phyloP scores from a whole-genome alignment of 78 protist genomes.

The Cavenderia fasciculata region DNA sequence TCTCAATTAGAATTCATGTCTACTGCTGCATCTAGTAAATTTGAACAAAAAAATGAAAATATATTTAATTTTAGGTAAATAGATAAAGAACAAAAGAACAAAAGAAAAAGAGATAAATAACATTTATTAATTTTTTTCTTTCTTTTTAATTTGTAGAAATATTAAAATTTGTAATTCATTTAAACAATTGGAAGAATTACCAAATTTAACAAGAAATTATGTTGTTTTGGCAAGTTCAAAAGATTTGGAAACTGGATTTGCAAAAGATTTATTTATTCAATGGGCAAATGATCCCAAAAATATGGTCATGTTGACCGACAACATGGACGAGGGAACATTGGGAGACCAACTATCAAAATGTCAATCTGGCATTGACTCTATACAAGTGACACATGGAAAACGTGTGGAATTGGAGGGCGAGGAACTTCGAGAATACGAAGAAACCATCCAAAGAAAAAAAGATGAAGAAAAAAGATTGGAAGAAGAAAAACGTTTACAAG shows the following conservation, averaged over 20 bases:
- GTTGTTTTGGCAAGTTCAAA: slow-evolving; percentile 44
- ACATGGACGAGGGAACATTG: slow-evolving; percentile 9
- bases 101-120: no score
- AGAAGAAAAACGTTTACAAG: slow-evolving; percentile 13
- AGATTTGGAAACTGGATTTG: slow-evolving; percentile 58
- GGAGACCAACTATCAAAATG: neutral
- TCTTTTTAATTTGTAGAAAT: no score
- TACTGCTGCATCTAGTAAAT: slow-evolving; percentile 2
- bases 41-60: slow-evolving; percentile 60
- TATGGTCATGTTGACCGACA: slow-evolving; percentile 45
- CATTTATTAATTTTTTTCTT: no score
- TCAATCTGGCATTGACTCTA: neutral
- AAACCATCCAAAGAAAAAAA: neutral
- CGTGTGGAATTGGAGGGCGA: slow-evolving; percentile 46
- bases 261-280: slow-evolving; percentile 48
- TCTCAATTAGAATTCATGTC: slow-evolving; percentile 90
- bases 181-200: neutral
- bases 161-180: slow-evolving; percentile 21
- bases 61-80: slow-evolving; percentile 49
- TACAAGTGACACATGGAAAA: neutral
- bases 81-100: no score
- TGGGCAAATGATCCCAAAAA: slow-evolving; percentile 53
- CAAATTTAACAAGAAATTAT: neutral
- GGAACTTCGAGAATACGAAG: slow-evolving; percentile 29
- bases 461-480: slow-evolving; percentile 18